Percentiles rank a stretch among this genome's conserved stretches.
These are phyloP conservation scores for Pyrenophora graminea DNA, from an alignment of 2,329 filamentous ascomycete species.

Conservation along the genomic window DNA sequence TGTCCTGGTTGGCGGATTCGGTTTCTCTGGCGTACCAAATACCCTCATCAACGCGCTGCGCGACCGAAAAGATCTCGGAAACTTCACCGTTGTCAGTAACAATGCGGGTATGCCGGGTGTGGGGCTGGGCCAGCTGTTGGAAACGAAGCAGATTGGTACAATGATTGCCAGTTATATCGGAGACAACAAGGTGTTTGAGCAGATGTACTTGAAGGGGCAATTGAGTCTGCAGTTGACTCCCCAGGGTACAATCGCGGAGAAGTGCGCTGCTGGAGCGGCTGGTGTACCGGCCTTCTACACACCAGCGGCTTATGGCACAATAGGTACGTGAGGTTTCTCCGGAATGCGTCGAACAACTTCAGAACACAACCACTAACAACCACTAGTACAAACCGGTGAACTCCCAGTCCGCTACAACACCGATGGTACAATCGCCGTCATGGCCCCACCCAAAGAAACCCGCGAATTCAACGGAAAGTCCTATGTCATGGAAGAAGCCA, in stretches of 20 bases:
- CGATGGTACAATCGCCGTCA: conserved; percentile 65
- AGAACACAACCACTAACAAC: conserved; percentile 4
- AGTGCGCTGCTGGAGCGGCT: conserved; percentile 72
- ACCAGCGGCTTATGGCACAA: conserved; percentile 68
- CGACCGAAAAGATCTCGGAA: conserved; percentile 40
- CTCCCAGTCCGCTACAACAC: conserved; percentile 67
- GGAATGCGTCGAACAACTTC: not conserved
- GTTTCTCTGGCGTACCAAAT: conserved; percentile 47
- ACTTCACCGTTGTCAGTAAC: conserved; percentile 76
- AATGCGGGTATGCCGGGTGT: conserved; percentile 74
- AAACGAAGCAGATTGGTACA: conserved; percentile 70
- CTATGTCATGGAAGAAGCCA: conserved; percentile 77
- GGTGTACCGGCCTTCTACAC: conserved; percentile 84
- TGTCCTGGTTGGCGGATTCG: conserved; percentile 46
- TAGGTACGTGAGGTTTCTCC: conserved; percentile 41
- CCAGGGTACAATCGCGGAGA: conserved; percentile 74
- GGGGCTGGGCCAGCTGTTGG: conserved; percentile 70
- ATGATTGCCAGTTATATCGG: conserved; percentile 78
- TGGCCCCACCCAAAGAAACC: conserved; percentile 69
- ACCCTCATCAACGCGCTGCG: conserved; percentile 47
- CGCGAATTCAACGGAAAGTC: conserved; percentile 72
- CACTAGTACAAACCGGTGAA: conserved; percentile 64
- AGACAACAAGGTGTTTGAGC: conserved; percentile 75
- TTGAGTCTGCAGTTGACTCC: conserved; percentile 77
- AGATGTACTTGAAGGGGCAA: conserved; percentile 73